A percentile compares a stretch with the other conserved stretches of the same genome.
Evolutionary conservation across 805 yeast genomes (phyloP).

Genomic region (Clavispora asparagi): DNA sequence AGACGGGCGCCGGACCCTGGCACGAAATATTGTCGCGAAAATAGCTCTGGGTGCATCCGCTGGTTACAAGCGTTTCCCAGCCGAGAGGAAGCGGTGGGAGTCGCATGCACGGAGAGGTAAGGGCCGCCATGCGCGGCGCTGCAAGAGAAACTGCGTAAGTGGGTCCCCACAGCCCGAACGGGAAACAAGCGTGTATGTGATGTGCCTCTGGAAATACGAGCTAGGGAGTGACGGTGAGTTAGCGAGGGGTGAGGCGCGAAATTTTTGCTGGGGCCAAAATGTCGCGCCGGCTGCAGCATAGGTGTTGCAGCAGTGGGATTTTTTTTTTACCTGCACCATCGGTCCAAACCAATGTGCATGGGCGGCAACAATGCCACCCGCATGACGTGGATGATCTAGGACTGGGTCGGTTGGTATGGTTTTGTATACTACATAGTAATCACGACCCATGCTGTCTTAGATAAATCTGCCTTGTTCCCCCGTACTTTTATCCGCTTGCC

Average conservation of each 20-base stretch:
- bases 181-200: background rate
- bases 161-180: background rate
- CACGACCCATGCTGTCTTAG: background rate
- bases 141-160: background rate
- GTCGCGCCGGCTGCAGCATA: background rate
- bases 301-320: background rate
- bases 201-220: background rate
- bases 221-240: background rate
- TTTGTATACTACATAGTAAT: background rate
- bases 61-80: background rate
- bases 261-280: background rate
- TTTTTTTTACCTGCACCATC: background rate
- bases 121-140: background rate
- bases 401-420: background rate
- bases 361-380: background rate
- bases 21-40: background rate
- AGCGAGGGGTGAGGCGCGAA: background rate
- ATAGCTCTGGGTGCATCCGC: background rate
- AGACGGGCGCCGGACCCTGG: background rate
- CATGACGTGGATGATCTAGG: background rate
- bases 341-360: background rate
- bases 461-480: conserved; percentile 1
- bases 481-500: background rate
- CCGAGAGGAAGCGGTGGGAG: background rate
- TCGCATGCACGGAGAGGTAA: background rate